phyloP scores from a whole-genome alignment of 495 filamentous ascomycete species.

The Tuber calosporum region DNA sequence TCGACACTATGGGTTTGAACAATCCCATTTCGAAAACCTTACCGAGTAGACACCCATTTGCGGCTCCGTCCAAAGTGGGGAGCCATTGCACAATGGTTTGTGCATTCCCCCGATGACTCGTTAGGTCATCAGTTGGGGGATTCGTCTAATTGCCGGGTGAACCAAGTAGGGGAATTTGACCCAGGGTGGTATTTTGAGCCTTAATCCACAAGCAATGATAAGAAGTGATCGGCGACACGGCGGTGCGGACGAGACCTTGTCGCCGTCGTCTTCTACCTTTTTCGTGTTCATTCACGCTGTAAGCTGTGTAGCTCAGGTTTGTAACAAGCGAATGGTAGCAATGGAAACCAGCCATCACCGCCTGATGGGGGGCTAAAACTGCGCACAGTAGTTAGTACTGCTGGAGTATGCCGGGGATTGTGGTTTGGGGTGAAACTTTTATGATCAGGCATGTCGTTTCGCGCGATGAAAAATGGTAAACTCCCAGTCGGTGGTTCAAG shows the following conservation, averaged over 20 bases:
- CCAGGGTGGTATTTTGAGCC: not conserved
- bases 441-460: not conserved
- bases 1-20: not conserved
- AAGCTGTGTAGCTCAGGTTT: not conserved
- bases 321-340: not conserved
- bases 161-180: not conserved
- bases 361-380: not conserved
- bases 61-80: not conserved
- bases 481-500: not conserved
- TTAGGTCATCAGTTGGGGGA: not conserved
- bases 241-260: not conserved
- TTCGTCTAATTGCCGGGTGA: not conserved
- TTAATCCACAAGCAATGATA: not conserved
- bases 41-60: too few species aligned
- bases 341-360: not conserved
- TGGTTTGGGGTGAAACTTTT: not conserved
- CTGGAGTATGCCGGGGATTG: not conserved
- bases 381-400: not conserved
- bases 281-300: not conserved
- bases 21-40: not conserved
- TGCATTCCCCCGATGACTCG: not conserved
- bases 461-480: not conserved
- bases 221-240: not conserved
- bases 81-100: not conserved
- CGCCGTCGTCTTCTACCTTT: not conserved